Conservation (phyloP, 2,329 filamentous ascomycete species). For the Plectosphaerella cucumerina region DNA sequence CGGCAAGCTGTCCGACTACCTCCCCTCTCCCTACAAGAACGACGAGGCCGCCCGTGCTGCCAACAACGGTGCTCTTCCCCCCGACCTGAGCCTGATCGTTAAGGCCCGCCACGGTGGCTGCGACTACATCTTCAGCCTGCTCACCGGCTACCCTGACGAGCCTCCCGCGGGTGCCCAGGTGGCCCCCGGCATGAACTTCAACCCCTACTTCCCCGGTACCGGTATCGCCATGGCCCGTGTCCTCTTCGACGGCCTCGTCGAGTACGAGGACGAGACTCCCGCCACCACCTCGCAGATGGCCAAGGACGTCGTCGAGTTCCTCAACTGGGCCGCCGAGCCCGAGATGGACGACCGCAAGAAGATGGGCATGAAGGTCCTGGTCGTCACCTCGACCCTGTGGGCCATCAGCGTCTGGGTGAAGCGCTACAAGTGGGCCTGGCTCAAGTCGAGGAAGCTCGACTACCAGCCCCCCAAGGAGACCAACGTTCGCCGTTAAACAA, state of each 20-base stretch:
- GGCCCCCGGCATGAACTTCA: slow-evolving; percentile 94
- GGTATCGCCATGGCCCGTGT: slow-evolving; percentile 99
- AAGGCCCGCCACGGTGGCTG: slow-evolving; percentile 97
- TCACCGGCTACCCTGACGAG: slow-evolving; percentile 98
- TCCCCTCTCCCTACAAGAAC: slow-evolving; percentile 95
- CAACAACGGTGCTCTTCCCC: slow-evolving; percentile 96
- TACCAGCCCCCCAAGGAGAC: slow-evolving; percentile 71
- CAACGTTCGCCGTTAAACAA: slow-evolving; percentile 40
- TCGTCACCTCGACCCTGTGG: slow-evolving; percentile 72
- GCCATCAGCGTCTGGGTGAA: slow-evolving; percentile 95
- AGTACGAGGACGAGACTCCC: slow-evolving; percentile 95
- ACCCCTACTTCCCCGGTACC: slow-evolving; percentile 99
- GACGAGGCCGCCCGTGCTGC: slow-evolving; percentile 96
- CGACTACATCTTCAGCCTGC: slow-evolving; percentile 95
- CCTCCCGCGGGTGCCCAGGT: slow-evolving; percentile 84
- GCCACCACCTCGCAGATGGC: slow-evolving; percentile 98
- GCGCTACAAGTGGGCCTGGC: slow-evolving; percentile 97
- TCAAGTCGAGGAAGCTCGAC: slow-evolving; percentile 92
- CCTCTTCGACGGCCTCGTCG: slow-evolving; percentile 92
- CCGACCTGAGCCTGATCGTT: slow-evolving; percentile 95
- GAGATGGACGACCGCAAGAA: slow-evolving; percentile 99
- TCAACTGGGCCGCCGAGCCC: slow-evolving; percentile 98
- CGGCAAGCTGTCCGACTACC: slow-evolving; percentile 97
- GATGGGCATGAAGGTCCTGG: slow-evolving; percentile 97
- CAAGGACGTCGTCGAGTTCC: slow-evolving; percentile 97